These are phyloP conservation scores for Colletotrichum sp. DNA, from an alignment of 2,329 filamentous ascomycete genomes.

Conservation along the genomic window DNA sequence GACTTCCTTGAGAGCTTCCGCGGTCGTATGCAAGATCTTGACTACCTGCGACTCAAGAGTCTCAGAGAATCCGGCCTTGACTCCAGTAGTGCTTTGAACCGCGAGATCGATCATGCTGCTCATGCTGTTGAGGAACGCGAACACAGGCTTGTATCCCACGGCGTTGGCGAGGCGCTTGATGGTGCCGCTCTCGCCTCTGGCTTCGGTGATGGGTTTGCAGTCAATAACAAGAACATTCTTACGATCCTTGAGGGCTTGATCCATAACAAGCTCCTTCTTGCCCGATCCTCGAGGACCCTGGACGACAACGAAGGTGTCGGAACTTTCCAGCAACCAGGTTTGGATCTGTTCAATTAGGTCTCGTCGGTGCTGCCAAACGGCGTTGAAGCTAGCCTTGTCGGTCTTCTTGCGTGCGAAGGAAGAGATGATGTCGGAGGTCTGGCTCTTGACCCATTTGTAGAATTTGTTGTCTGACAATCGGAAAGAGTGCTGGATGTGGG, in stretches of 20 bases:
- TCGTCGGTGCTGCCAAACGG: conserved; percentile 88
- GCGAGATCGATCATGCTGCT: conserved; percentile 92
- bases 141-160: conserved; percentile 91
- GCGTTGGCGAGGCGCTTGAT: conserved; percentile 81
- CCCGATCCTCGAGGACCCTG: conserved; percentile 92
- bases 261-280: conserved; percentile 85
- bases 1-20: conserved; percentile 78
- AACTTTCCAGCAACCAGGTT: conserved; percentile 85
- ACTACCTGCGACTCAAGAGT: conserved; percentile 87
- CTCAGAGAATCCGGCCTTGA: conserved; percentile 93
- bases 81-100: conserved; percentile 90
- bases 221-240: conserved; percentile 85
- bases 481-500: conserved; percentile 81
- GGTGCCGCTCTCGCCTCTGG: conserved; percentile 83
- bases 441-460: conserved; percentile 82
- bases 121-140: conserved; percentile 95
- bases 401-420: conserved; percentile 61
- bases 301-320: conserved; percentile 91
- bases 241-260: conserved; percentile 79
- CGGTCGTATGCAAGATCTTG: conserved; percentile 88
- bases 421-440: conserved; percentile 70
- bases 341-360: conserved; percentile 82
- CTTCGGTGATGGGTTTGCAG: conserved; percentile 92
- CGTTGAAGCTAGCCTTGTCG: conserved; percentile 74
- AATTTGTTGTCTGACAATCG: conserved; percentile 75